phyloP scores from a whole-genome alignment of 2,329 filamentous ascomycete species.

The Septoria petroselini region DNA sequence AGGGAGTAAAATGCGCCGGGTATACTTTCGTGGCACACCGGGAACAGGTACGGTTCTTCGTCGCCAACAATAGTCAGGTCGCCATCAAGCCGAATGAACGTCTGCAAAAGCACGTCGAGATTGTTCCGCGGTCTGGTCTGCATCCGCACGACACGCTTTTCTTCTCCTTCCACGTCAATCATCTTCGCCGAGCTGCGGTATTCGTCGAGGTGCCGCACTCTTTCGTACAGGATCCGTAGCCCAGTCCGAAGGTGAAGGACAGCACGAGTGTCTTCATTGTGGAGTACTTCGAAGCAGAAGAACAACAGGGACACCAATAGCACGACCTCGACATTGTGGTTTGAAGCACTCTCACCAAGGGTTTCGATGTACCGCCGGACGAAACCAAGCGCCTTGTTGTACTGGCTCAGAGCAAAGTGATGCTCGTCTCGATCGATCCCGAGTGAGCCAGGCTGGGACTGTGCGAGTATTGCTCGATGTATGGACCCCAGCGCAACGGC shows the following conservation, averaged over 20 bases:
- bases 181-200: constrained; percentile 5
- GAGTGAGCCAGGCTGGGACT: not conserved
- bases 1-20: constrained; percentile 20
- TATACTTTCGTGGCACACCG: constrained; percentile 17
- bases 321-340: constrained; percentile 20
- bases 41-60: constrained; percentile 22
- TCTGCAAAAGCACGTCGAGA: constrained; percentile 21
- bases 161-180: constrained; percentile 13
- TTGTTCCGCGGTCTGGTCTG: constrained; percentile 13
- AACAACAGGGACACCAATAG: constrained; percentile 21
- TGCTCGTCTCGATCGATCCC: constrained; percentile 17
- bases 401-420: constrained; percentile 19
- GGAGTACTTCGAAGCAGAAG: constrained; percentile 24
- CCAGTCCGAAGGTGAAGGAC: constrained; percentile 21
- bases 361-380: constrained; percentile 18
- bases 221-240: constrained; percentile 21
- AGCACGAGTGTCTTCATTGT: constrained; percentile 19
- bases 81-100: constrained; percentile 21
- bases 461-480: constrained; percentile 15
- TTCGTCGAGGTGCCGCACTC: constrained; percentile 6
- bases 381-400: constrained; percentile 20
- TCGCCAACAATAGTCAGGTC: constrained; percentile 23
- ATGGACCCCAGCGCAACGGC: constrained; percentile 20
- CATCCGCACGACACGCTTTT: constrained; percentile 17
- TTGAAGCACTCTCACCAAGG: constrained; percentile 8